A percentile compares a stretch with the other conserved stretches of the same genome.
Evolutionary conservation across 257 asterid genomes (phyloP).

Genomic region (Nicotiana paniculata): DNA sequence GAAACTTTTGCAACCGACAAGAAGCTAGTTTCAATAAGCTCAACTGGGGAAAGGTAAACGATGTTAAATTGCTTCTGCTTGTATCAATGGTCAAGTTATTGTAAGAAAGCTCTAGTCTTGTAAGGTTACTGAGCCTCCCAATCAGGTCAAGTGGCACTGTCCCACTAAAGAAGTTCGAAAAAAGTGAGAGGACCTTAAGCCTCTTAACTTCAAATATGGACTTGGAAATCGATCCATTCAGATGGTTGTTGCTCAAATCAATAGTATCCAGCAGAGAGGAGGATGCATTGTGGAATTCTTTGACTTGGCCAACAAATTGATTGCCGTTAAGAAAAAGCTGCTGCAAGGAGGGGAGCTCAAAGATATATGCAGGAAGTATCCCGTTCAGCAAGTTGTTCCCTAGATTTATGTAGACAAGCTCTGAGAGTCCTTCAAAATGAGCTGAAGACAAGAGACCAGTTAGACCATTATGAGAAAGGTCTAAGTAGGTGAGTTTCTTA

Average conservation of each 20-base stretch:
- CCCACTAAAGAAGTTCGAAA: constrained; percentile 30
- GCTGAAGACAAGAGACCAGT: constrained; percentile 14
- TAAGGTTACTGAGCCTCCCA: constrained; percentile 21
- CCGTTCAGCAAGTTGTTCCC: constrained; percentile 17
- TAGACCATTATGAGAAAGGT: constrained; percentile 16
- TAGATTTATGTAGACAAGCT: constrained; percentile 20
- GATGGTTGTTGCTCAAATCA: constrained; percentile 16
- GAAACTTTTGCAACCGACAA: constrained; percentile 36
- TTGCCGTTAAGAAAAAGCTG: constrained; percentile 26
- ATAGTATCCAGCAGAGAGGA: background rate
- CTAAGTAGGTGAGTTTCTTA: constrained; percentile 18
- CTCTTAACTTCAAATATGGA: constrained; percentile 14
- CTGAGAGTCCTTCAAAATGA: constrained; percentile 22
- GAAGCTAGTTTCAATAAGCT: constrained; percentile 38
- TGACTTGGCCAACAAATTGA: constrained; percentile 17
- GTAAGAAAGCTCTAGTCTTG: constrained; percentile 46
- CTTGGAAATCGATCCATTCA: constrained; percentile 24
- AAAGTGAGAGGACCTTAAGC: constrained; percentile 18
- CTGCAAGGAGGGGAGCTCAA: constrained; percentile 25
- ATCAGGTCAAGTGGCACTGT: background rate
- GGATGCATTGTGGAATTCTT: background rate
- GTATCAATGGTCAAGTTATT: constrained; percentile 35
- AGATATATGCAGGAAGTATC: constrained; percentile 17
- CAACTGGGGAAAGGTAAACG: constrained; percentile 15
- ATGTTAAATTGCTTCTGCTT: constrained; percentile 7